Percentiles rank a stretch among this genome's conserved stretches.
Conservation (phyloP, 2,329 filamentous ascomycete species). For the Trichoderma atrobrunneum region DNA sequence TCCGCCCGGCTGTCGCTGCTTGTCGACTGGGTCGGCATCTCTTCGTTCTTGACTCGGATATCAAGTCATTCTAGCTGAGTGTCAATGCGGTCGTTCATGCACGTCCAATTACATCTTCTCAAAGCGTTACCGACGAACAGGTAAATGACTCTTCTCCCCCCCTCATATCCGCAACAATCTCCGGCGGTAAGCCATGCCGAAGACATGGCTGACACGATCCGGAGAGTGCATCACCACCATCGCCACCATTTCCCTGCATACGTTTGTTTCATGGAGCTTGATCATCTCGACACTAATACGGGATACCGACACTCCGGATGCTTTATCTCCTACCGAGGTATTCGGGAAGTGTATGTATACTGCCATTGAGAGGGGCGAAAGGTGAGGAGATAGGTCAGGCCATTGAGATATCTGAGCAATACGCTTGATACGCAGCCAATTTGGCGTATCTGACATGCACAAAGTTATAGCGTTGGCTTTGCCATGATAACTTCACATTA, state of each 20-base stretch:
- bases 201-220: neutral
- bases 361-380: neutral
- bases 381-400: neutral
- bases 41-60: neutral
- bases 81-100: neutral
- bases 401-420: neutral
- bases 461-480: neutral
- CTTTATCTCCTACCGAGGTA: neutral
- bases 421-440: neutral
- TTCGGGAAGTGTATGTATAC: neutral
- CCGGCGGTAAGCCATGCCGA: neutral
- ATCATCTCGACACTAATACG: neutral
- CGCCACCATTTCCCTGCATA: neutral
- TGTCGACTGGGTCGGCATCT: neutral
- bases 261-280: neutral
- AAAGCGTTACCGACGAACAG: neutral
- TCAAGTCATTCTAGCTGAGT: neutral
- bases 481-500: neutral
- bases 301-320: neutral
- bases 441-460: neutral
- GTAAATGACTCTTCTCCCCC: neutral
- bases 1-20: slow-evolving; percentile 1
- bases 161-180: neutral
- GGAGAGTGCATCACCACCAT: neutral
- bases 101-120: neutral